Conservation (phyloP, 2,329 filamentous ascomycete genomes). For the Allantophomopsis cytisporea region DNA sequence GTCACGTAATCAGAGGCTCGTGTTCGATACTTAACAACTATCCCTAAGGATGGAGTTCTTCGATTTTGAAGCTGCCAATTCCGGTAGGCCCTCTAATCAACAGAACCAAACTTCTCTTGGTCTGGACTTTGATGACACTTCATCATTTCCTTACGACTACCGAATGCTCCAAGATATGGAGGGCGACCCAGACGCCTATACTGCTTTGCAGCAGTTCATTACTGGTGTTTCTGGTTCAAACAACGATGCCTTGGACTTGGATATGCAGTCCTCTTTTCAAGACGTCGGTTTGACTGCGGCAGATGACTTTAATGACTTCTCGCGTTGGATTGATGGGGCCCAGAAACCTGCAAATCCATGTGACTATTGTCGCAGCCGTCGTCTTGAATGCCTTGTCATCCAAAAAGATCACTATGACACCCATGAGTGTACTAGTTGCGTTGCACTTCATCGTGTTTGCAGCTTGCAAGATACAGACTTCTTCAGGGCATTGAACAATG, state of each 20-base stretch:
- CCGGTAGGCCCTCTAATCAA: neutral
- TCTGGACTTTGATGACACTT: too few relatives aligned
- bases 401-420: constrained; percentile 4
- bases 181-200: constrained; percentile 42
- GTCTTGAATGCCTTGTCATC: constrained; percentile 8
- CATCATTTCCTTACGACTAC: too few relatives aligned
- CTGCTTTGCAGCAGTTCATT: constrained; percentile 36
- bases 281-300: neutral
- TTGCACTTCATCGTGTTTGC: constrained; percentile 7
- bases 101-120: too few relatives aligned
- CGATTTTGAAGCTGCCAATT: constrained; percentile 35
- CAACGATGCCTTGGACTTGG: neutral
- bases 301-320: constrained; percentile 9
- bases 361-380: constrained; percentile 8
- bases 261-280: neutral
- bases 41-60: constrained; percentile 37
- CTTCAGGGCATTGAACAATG: neutral
- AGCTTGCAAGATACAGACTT: constrained; percentile 1
- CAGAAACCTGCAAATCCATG: constrained; percentile 11
- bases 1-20: constrained; percentile 61
- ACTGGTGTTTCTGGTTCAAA: neutral
- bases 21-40: constrained; percentile 13
- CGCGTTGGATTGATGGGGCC: constrained; percentile 17
- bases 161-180: too few relatives aligned
- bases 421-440: constrained; percentile 10